Base-by-base conservation (phyloP, 2,329 filamentous ascomycete species). In the Penicillium occitanis region DNA sequence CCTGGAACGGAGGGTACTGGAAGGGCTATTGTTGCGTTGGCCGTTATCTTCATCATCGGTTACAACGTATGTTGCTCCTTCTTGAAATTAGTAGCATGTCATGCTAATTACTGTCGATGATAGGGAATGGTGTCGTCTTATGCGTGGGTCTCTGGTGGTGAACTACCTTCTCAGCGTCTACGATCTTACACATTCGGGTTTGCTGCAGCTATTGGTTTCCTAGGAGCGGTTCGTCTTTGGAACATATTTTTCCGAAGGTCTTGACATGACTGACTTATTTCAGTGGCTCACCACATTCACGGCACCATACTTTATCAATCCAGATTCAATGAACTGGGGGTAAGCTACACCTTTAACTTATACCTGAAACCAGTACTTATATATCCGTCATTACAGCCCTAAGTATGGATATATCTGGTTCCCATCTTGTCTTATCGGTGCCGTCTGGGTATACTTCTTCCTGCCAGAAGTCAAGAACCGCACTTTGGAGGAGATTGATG, bases 271-370 rank as follows among this genome's bases (percentile, higher is more conserved):
- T 53, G 50, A 53, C 50, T 33, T 30, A 30, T 30, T 30, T 30
- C 28, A 30, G 69, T 87, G 85, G 85, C 77, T 85, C 6, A 83
- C 84, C 0, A 86, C 84, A 0, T 87, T 87, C 69, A 87, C 85
- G 0, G 84, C 85, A 1, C 85, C 85, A 0, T 87, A 87, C 70
- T 87, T 87, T 69, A 87, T 88, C 74, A 87, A 87, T 68, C 82
- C 83, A 0, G 72, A 76, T 14, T 73, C 81, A 0, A 73, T 88
- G 46, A 82, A 84, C 69, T 88, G 85, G 85, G 85, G 85, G 10
- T 71, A 61, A 65, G 68, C 13, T 11, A 11, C 19, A 17, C 28
- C 19, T 14, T 19, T 50, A 50, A 4, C 6, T 46, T 19, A 46
- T 8, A 46, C 7, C 8, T 46, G 25, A 25, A 25, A 22, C 3